Percentiles rank a stretch among this genome's conserved stretches.
Conservation (phyloP, 805 yeast genomes). For the Starmera dryadoides region DNA sequence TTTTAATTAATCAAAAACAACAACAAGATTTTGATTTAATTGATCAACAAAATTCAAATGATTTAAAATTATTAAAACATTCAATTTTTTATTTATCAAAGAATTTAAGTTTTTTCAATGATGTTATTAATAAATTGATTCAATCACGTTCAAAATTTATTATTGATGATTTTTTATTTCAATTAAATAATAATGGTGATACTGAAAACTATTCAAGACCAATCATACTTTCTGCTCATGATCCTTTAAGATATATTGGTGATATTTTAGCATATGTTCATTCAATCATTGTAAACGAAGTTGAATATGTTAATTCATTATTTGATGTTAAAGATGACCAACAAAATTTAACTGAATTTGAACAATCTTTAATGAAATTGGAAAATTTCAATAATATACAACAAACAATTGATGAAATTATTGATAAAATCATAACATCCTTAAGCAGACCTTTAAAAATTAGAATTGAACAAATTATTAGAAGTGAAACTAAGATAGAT, state of each 20-base stretch:
- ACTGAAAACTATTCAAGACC: conserved; percentile 30
- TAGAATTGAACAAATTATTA: conserved; percentile 59
- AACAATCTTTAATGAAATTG: conserved; percentile 17
- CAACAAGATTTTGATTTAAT: conserved; percentile 9
- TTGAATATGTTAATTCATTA: conserved; percentile 62
- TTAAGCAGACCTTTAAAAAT: conserved; percentile 55
- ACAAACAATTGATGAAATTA: conserved; percentile 19
- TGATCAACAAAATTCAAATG: conserved; percentile 6
- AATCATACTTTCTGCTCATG: conserved; percentile 61
- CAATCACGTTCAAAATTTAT: conserved; percentile 61
- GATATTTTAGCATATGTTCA: conserved; percentile 87
- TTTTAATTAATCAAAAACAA: conserved; percentile 8
- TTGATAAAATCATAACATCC: conserved; percentile 43
- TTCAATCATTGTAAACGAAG: conserved; percentile 78
- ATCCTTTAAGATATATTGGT: conserved; percentile 76
- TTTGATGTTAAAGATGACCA: conserved; percentile 35
- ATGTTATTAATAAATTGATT: conserved; percentile 54
- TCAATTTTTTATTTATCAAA: conserved; percentile 26
- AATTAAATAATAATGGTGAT: conserved; percentile 30
- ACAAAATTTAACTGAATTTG: conserved; percentile 23
- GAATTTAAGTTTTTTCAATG: conserved; percentile 46
- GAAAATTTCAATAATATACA: conserved; percentile 3
- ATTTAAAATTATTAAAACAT: conserved; percentile 21
- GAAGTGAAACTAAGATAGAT: conserved; percentile 53
- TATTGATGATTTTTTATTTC: conserved; percentile 59